Evolutionary conservation across 2,329 filamentous ascomycete genomes (phyloP), one percentile per base, ranked within the genome.

Genomic region (Corniculantispora saksenae): DNA sequence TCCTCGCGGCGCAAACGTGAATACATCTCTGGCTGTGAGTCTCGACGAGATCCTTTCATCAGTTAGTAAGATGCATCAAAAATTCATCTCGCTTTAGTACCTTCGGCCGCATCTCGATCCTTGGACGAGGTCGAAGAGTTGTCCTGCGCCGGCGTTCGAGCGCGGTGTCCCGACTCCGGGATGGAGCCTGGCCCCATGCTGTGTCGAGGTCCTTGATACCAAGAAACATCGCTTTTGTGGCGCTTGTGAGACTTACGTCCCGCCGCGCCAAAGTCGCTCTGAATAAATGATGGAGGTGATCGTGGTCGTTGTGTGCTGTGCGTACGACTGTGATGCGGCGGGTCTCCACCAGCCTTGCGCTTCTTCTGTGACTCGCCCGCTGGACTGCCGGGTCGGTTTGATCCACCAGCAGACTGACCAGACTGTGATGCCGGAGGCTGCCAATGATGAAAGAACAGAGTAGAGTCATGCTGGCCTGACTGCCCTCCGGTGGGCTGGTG

Each of bases 391-490:
- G 91, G 90, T 74, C 91, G 89, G 72, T 88, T 87, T 65, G 85
- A 82, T 74, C 82, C 80, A 69, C 83, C 80, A 1, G 60, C 32
- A 3, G 60, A 35, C 67, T 83, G 79, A 66, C 85, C 83, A 68
- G 83, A 81, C 77, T 91, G 85, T 68, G 87, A 85, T 25, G 83
- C 85, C 17, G 93, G 93, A 54, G 93, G 93, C 66, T 94, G 91
- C 93, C 93, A 97, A 75, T 97, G 92, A 74, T 97, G 92, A 75
- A 97, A 97, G 77, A 92, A 95, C 90, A 61, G 88, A 48, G 91
- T 92, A 21, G 87, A 84, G 68, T 88, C 86, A 69, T 90, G 85
- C 71, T 89, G 86, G 66, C 85, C 67, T 38, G 63, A 59, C n/a
- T 32, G 65, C n/a, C 47, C 53, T 32, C 48, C 64, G 57, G 50